Percentiles rank a stretch among this genome's conserved stretches.
These are phyloP conservation scores for Eimeria necatrix DNA, from an alignment of 169 alveolate species.

Conservation along the genomic window DNA sequence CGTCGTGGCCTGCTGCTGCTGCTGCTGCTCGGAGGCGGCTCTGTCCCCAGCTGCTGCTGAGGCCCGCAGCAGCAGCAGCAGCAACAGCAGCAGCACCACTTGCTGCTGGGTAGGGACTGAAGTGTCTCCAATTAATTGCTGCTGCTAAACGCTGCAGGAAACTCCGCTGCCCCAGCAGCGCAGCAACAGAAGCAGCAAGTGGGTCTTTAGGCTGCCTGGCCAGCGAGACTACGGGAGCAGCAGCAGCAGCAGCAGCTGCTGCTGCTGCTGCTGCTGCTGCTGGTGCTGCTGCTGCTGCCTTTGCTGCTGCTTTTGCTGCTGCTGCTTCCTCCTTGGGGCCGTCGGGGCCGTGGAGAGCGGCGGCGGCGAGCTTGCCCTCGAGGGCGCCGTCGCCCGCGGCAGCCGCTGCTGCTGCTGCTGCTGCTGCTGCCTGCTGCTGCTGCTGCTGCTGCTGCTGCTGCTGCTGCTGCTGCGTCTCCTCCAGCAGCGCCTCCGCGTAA, in stretches of 20 bases:
- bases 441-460: too few relatives aligned
- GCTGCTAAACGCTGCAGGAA: constrained; percentile 13
- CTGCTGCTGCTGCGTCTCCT: not conserved
- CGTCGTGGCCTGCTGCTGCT: not conserved
- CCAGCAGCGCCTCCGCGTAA: not conserved
- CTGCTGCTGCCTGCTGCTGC: not conserved
- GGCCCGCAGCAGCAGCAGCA: constrained; percentile 9
- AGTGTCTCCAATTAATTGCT: not conserved
- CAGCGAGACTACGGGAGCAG: not conserved
- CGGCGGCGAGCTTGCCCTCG: not conserved
- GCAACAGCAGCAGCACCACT: not conserved
- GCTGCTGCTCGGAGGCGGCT: not conserved
- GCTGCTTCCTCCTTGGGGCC: too few relatives aligned
- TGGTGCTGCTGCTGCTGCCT: not conserved
- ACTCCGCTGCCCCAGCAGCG: constrained; percentile 26
- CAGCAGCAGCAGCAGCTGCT: not conserved
- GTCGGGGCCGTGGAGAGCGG: not conserved
- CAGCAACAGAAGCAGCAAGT: constrained; percentile 31
- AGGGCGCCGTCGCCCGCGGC: not conserved
- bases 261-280: constrained; percentile 38
- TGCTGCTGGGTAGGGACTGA: not conserved
- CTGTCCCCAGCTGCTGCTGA: constrained; percentile 5
- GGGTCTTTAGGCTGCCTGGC: not conserved
- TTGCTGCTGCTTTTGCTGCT: not conserved
- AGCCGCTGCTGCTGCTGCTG: not conserved